A percentile compares a stretch with the other conserved stretches of the same genome.
phyloP scores from a whole-genome alignment of 2,329 filamentous ascomycete genomes.

The Daldinia sp. region DNA sequence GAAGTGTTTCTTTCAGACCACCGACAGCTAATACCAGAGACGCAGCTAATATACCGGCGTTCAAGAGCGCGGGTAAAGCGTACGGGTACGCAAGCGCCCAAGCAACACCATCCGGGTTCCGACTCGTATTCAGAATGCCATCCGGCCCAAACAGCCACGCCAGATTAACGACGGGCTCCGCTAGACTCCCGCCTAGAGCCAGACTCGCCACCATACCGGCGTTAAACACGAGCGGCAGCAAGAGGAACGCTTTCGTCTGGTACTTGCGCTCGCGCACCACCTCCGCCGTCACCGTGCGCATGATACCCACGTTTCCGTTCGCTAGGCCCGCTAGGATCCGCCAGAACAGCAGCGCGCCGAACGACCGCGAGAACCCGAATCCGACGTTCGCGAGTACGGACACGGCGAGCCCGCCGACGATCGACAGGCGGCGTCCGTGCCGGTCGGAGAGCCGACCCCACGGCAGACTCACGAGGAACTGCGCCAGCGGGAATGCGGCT shows the following conservation, averaged over 20 bases:
- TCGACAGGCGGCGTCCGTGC: conserved; percentile 70
- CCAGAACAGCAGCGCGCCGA: conserved; percentile 69
- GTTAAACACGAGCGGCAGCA: conserved; percentile 75
- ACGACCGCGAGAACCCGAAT: conserved; percentile 75
- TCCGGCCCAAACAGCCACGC: conserved; percentile 55
- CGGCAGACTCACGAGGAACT: conserved; percentile 76
- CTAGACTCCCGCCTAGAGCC: conserved; percentile 58
- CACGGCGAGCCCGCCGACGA: conserved; percentile 73
- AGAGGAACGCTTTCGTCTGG: conserved; percentile 58
- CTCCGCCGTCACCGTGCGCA: conserved; percentile 80
- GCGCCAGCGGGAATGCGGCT: conserved; percentile 75
- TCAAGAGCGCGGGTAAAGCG: conserved; percentile 58
- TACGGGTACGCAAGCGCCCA: conserved; percentile 60
- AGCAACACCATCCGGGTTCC: conserved; percentile 50
- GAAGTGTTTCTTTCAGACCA: conserved; percentile 55
- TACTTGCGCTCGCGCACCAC: conserved; percentile 77
- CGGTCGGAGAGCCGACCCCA: conserved; percentile 74
- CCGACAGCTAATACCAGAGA: conserved; percentile 52
- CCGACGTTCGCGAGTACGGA: conserved; percentile 73
- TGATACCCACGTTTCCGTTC: conserved; percentile 80
- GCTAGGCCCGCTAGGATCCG: conserved; percentile 72
- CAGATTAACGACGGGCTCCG: conserved; percentile 57
- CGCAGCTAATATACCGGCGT: conserved; percentile 52
- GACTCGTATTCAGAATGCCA: conserved; percentile 52
- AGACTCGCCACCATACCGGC: conserved; percentile 57